Evolutionary conservation across 2,329 filamentous ascomycete genomes (phyloP), one percentile per base, ranked within the genome.

Genomic region (Septoria linicola): DNA sequence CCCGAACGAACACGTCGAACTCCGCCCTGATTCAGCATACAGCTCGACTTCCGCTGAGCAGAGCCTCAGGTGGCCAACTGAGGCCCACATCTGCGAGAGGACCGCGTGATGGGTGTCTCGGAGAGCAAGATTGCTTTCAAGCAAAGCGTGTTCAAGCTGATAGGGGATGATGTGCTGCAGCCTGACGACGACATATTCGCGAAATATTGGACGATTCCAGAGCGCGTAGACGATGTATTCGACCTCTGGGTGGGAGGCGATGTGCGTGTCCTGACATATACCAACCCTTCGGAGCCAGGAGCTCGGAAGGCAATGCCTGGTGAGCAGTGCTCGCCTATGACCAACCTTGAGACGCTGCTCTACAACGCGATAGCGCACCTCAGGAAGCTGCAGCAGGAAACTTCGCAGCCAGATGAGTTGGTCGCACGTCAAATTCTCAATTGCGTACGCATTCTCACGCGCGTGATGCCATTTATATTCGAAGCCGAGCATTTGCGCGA

Each of bases 41-140:
- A n/a, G n/a, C n/a, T n/a, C n/a, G n/a, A n/a, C n/a, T n/a, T n/a
- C n/a, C n/a, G n/a, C n/a, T n/a, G n/a, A n/a, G n/a, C n/a, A n/a
- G n/a, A n/a, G n/a, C n/a, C n/a, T n/a, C n/a, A n/a, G n/a, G n/a
- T n/a, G n/a, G n/a, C n/a, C n/a, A n/a, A n/a, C n/a, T n/a, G n/a
- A n/a, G n/a, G n/a, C n/a, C n/a, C n/a, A n/a, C n/a, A n/a, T n/a
- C n/a, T n/a, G n/a, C n/a, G n/a, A n/a, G 39, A 32, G 41, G 23
- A 32, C 3, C 19, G 51, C 4, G 32, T 16, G 20, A 99, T 99
- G 93, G 93, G 93, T 73, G 92, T 92, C 69, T 96, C 92, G 74
- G 92, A 97, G 76, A 97, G 92, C 66, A 97, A 97, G 80, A 84
- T 97, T 68, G 89, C 92, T 68, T 97, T 99, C 81, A 97, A 96